phyloP scores from a whole-genome alignment of 2,329 filamentous ascomycete species.

The Pseudogymnoascus sp. region DNA sequence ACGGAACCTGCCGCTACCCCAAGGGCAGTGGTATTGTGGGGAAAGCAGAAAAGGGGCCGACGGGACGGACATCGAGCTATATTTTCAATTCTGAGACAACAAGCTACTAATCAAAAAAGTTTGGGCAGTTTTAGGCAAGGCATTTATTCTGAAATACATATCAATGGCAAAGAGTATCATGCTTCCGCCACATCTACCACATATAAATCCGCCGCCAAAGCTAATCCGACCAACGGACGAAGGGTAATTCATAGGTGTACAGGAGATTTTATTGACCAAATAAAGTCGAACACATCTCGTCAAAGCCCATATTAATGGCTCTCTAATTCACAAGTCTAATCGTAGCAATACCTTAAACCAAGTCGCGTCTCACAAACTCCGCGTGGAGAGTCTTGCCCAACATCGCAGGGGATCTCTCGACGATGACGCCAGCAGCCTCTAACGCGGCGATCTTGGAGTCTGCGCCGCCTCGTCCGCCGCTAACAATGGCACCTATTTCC shows the following conservation, averaged over 20 bases:
- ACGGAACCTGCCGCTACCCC: conserved; percentile 7
- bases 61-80: neutral
- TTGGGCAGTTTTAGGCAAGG: neutral
- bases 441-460: conserved; percentile 97
- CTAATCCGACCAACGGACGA: conserved; percentile 9
- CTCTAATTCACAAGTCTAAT: conserved; percentile 22
- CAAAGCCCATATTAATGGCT: conserved; percentile 21
- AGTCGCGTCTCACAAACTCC: conserved; percentile 92
- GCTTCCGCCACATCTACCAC: neutral
- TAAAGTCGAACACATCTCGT: conserved; percentile 25
- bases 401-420: conserved; percentile 86
- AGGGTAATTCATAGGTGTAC: conserved; percentile 29
- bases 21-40: neutral
- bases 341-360: conserved; percentile 56
- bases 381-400: conserved; percentile 91
- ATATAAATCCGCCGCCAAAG: neutral
- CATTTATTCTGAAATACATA: conserved; percentile 7
- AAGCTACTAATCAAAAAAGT: neutral
- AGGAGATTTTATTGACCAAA: conserved; percentile 27
- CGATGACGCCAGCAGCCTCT: conserved; percentile 86
- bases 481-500: conserved; percentile 69
- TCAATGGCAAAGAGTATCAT: conserved; percentile 6
- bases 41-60: neutral
- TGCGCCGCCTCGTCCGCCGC: conserved; percentile 93
- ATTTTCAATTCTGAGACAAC: neutral